These are phyloP conservation scores for Psophocarpus tetragonolobus DNA, from an alignment of 306 rosid genomes.

Conservation along the genomic window DNA sequence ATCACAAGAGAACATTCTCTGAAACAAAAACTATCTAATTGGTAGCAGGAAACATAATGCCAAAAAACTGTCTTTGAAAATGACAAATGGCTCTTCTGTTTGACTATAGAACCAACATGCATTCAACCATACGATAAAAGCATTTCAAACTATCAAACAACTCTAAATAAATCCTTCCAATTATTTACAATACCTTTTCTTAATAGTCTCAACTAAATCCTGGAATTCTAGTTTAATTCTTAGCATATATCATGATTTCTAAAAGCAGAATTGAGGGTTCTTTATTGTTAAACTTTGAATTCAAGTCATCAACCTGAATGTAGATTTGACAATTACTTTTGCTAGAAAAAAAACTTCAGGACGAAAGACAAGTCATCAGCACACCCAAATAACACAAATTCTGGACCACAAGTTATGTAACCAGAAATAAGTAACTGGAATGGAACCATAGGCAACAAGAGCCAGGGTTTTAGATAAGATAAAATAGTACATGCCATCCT, in stretches of 20 bases:
- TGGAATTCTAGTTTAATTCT: neutral
- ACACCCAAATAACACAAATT: slow-evolving; percentile 7
- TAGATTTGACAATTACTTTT: neutral
- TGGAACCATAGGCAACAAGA: neutral
- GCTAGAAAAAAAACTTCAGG: slow-evolving; percentile 8
- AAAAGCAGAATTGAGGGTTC: slow-evolving; percentile 9
- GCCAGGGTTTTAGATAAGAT: neutral
- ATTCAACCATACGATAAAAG: neutral
- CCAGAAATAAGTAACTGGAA: neutral
- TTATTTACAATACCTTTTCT: neutral
- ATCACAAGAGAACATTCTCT: neutral
- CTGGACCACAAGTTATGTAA: neutral
- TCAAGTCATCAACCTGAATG: neutral
- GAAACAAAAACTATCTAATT: slow-evolving; percentile 12
- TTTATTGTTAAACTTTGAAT: neutral
- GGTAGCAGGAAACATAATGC: slow-evolving; percentile 4
- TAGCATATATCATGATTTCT: slow-evolving; percentile 5
- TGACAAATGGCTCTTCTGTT: neutral
- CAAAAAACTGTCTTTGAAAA: neutral
- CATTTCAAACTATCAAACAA: slow-evolving; percentile 2
- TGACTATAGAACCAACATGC: neutral
- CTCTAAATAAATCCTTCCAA: neutral
- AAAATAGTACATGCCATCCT: slow-evolving; percentile 1
- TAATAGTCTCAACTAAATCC: neutral
- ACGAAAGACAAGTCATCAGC: neutral